A percentile compares a stretch with the other conserved stretches of the same genome.
These are phyloP conservation scores for Lachancea dasiensis DNA, from an alignment of 805 yeast species.

Conservation along the genomic window DNA sequence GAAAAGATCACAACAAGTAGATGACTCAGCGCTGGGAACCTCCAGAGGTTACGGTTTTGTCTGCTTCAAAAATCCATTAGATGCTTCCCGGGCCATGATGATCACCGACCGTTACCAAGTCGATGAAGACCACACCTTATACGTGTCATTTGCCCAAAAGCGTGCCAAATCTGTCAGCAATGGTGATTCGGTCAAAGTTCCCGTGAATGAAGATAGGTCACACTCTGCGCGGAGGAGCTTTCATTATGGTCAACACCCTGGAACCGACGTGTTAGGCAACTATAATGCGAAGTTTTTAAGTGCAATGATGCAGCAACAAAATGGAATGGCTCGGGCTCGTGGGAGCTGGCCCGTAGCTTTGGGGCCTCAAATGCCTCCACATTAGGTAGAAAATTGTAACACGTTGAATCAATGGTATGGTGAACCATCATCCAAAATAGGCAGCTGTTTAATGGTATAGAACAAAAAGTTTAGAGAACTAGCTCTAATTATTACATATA, in stretches of 20 bases:
- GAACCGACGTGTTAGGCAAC: conserved; percentile 9
- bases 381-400: neutral
- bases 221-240: conserved; percentile 4
- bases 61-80: conserved; percentile 58
- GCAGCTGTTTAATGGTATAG: too few species aligned
- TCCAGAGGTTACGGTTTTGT: conserved; percentile 82
- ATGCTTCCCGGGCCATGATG: conserved; percentile 64
- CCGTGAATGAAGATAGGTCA: conserved; percentile 1
- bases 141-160: conserved; percentile 70
- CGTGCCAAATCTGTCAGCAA: conserved; percentile 15
- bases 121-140: conserved; percentile 49
- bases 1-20: conserved; percentile 6
- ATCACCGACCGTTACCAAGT: conserved; percentile 35
- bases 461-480: too few species aligned
- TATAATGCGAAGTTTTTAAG: conserved; percentile 25
- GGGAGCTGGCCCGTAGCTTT: conserved; percentile 12
- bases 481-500: too few species aligned
- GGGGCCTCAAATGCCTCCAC: conserved; percentile 9
- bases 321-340: conserved; percentile 9
- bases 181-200: conserved; percentile 4
- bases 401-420: neutral
- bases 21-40: conserved; percentile 18
- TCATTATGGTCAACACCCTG: neutral
- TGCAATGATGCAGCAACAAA: conserved; percentile 23
- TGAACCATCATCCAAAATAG: neutral